These are phyloP conservation scores for Neofusicoccum laricinum DNA, from an alignment of 2,329 filamentous ascomycete genomes.

Conservation along the genomic window DNA sequence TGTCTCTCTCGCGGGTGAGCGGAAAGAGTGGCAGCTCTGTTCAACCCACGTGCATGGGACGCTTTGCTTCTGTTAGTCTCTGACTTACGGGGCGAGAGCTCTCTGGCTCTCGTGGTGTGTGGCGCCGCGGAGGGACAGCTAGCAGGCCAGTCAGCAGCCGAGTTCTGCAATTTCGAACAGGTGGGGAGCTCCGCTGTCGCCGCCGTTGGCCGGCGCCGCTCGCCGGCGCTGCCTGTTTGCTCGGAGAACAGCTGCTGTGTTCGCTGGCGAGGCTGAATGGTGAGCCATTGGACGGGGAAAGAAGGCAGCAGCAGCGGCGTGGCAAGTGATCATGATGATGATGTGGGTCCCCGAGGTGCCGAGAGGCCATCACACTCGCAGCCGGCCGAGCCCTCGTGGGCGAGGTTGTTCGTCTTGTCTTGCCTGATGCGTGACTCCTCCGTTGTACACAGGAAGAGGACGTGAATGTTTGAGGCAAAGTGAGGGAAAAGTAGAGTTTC, in stretches of 20 bases:
- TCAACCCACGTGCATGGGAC: not conserved
- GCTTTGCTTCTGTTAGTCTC: not conserved
- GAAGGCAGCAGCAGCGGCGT: not conserved
- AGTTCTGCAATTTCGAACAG: not conserved
- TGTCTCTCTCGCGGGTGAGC: not conserved
- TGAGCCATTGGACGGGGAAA: not conserved
- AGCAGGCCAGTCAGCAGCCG: constrained; percentile 6
- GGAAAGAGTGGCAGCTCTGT: not conserved
- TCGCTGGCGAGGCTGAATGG: not conserved
- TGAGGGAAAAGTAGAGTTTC: not conserved
- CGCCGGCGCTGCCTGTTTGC: not conserved
- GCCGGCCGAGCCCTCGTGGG: not conserved
- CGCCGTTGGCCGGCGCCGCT: not conserved
- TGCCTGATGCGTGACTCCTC: not conserved
- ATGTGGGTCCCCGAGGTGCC: not conserved
- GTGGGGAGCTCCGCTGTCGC: not conserved
- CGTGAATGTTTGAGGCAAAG: not conserved
- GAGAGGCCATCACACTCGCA: not conserved
- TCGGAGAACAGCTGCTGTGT: not conserved
- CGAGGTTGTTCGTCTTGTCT: not conserved
- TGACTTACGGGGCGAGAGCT: not conserved
- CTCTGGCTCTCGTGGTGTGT: not conserved
- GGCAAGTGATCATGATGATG: constrained; percentile 1
- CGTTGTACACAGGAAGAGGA: not conserved
- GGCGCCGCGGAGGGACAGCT: not conserved